These are phyloP conservation scores for Pseudonectria foliicola DNA, from an alignment of 2,329 filamentous ascomycete species.

Conservation along the genomic window DNA sequence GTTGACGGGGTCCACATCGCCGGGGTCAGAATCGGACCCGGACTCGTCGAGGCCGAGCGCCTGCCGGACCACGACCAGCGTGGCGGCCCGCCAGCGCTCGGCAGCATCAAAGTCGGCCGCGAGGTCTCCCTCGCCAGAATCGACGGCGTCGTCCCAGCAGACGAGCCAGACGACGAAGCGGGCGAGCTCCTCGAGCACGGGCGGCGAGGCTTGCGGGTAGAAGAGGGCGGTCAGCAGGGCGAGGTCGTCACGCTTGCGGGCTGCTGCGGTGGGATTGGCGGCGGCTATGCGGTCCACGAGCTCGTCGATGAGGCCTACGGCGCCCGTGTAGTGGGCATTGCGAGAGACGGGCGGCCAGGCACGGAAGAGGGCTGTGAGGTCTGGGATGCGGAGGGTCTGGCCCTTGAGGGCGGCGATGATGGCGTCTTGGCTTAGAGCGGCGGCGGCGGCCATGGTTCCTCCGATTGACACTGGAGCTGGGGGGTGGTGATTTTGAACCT, in stretches of 20 bases:
- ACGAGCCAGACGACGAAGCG: conserved; percentile 24
- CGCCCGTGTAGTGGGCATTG: conserved; percentile 16
- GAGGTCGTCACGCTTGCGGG: conserved; percentile 28
- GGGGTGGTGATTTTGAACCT: no score
- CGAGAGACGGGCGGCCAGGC: conserved; percentile 17
- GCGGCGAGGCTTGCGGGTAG: conserved; percentile 16
- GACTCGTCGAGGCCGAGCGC: conserved; percentile 11
- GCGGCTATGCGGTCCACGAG: conserved; percentile 26
- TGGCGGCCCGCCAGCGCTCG: conserved; percentile 18
- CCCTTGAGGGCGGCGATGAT: conserved; percentile 19
- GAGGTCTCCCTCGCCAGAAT: conserved; percentile 22
- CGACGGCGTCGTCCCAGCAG: conserved; percentile 28
- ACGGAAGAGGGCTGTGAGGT: conserved; percentile 17
- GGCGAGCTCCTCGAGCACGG: conserved; percentile 15
- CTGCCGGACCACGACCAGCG: conserved; percentile 11
- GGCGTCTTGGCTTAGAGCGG: conserved; percentile 11
- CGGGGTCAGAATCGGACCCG: neutral
- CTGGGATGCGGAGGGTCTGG: conserved; percentile 20
- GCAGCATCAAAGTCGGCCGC: conserved; percentile 19
- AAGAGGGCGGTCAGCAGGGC: conserved; percentile 11
- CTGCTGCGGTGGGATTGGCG: conserved; percentile 20
- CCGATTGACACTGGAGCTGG: no score
- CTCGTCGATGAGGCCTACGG: conserved; percentile 14
- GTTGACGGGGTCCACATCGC: conserved; percentile 15
- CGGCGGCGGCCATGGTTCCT: conserved; percentile 5